Evolutionary conservation across 139 green algal genomes (phyloP).

Genomic region (Dunaliella primolecta): DNA sequence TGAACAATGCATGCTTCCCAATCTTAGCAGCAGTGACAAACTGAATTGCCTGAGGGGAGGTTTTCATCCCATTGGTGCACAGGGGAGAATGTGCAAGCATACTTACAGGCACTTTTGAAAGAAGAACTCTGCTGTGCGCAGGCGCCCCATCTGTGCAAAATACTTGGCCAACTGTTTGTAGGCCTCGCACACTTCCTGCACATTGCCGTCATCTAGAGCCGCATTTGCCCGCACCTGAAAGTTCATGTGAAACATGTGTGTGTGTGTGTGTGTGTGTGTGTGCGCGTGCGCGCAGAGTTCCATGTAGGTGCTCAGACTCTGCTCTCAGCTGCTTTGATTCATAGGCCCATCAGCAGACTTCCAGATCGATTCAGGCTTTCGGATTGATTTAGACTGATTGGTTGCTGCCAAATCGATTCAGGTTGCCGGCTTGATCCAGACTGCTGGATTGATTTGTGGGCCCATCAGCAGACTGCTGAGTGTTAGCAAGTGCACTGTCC

Average conservation of each 20-base stretch:
- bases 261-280: background rate
- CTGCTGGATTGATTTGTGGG: too few species aligned
- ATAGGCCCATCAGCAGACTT: background rate
- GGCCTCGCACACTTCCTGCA: slow-evolving; percentile 33
- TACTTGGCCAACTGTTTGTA: slow-evolving; percentile 47
- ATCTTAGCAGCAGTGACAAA: too few species aligned
- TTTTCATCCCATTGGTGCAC: too few species aligned
- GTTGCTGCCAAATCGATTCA: too few species aligned
- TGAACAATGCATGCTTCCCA: too few species aligned
- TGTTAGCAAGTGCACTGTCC: background rate
- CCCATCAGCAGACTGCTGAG: too few species aligned
- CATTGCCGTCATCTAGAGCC: slow-evolving; percentile 1
- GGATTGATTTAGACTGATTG: background rate
- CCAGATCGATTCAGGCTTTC: background rate
- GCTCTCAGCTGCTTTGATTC: background rate
- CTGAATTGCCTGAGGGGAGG: too few species aligned
- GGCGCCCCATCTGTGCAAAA: slow-evolving; percentile 43
- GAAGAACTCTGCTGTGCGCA: slow-evolving; percentile 48
- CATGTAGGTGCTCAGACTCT: too few species aligned
- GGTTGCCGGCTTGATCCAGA: too few species aligned
- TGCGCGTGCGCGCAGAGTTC: too few species aligned
- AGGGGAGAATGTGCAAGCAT: too few species aligned
- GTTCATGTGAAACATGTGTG: background rate
- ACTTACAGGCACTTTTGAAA: slow-evolving; percentile 37
- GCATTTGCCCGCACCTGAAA: background rate